phyloP scores from a whole-genome alignment of 345 rosid species.

The Brassica juncea region DNA sequence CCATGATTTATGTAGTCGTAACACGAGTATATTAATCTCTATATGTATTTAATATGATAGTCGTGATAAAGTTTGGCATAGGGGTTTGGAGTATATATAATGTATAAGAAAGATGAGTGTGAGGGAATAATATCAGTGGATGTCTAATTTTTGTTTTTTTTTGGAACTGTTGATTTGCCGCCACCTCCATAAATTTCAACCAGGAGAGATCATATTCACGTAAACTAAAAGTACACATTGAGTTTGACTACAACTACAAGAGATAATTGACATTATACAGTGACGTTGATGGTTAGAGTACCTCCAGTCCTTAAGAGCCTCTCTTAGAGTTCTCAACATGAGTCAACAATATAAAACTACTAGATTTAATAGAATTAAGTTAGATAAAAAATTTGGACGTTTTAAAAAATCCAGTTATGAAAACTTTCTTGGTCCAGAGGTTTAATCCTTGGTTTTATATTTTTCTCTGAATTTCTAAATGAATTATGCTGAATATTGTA shows the following conservation, averaged over 20 bases:
- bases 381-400: too few species aligned
- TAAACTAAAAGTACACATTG: conserved; percentile 7
- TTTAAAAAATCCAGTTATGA: too few species aligned
- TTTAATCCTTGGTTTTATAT: too few species aligned
- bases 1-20: conserved; percentile 16
- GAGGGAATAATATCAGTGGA: conserved; percentile 6
- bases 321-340: too few species aligned
- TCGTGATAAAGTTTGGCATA: conserved; percentile 15
- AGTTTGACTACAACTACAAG: neutral
- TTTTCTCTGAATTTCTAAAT: too few species aligned
- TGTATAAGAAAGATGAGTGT: conserved; percentile 20
- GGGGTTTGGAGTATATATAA: conserved; percentile 34
- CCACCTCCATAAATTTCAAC: conserved; percentile 27
- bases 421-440: too few species aligned
- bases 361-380: too few species aligned
- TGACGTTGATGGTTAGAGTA: neutral
- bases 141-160: neutral
- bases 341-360: too few species aligned
- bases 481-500: too few species aligned
- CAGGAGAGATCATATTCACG: conserved; percentile 30
- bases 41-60: conserved; percentile 7
- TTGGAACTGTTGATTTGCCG: conserved; percentile 34
- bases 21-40: neutral
- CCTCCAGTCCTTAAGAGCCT: too few species aligned
- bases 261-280: conserved; percentile 11